phyloP scores from a whole-genome alignment of 1,139 yeast species.

The Tardiomyces depauwii region DNA sequence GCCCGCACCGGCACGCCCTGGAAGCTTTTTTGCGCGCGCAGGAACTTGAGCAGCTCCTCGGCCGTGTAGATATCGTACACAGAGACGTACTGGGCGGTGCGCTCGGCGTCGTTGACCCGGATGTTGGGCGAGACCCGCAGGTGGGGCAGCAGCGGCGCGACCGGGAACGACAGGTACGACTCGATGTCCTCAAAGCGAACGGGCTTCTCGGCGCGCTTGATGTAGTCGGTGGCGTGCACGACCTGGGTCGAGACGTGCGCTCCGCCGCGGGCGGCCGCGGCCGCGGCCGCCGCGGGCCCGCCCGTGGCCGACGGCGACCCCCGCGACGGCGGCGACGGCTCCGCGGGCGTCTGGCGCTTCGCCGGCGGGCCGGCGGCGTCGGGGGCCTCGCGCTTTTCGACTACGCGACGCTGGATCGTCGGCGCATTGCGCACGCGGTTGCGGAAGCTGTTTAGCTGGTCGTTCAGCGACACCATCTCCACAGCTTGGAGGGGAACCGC shows the following conservation, averaged over 20 bases:
- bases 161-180: constrained; percentile 38
- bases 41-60: constrained; percentile 61
- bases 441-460: constrained; percentile 47
- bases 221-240: constrained; percentile 80
- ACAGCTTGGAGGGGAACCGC: background rate
- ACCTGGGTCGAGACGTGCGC: constrained; percentile 72
- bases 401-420: constrained; percentile 30
- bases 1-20: constrained; percentile 85
- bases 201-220: constrained; percentile 60
- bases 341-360: constrained; percentile 12
- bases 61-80: constrained; percentile 77
- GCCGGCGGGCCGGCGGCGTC: constrained; percentile 7
- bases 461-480: constrained; percentile 24
- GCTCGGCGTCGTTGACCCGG: constrained; percentile 28
- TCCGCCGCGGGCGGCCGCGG: constrained; percentile 31
- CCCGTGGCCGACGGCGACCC: constrained; percentile 13
- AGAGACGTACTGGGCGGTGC: constrained; percentile 77
- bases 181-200: constrained; percentile 52
- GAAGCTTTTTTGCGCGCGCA: constrained; percentile 75
- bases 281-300: constrained; percentile 17
- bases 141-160: constrained; percentile 44
- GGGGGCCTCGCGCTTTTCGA: constrained; percentile 11
- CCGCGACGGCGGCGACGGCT: constrained; percentile 10
- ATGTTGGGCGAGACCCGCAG: constrained; percentile 69
- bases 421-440: constrained; percentile 48